These are phyloP conservation scores for Penicillium angulare DNA, from an alignment of 495 filamentous ascomycete genomes.

Conservation along the genomic window DNA sequence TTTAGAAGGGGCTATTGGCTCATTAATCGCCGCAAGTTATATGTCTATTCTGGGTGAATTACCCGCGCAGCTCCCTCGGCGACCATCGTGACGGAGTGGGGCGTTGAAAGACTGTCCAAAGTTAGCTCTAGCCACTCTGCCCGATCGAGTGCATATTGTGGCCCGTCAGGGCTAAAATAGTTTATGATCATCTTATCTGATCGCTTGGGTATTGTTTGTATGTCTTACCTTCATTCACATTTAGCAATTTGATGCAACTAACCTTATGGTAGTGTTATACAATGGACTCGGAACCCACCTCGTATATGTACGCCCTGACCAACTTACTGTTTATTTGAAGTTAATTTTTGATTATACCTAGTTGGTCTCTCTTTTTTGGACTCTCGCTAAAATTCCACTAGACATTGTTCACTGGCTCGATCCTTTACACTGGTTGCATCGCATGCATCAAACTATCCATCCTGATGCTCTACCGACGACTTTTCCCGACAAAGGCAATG, in stretches of 20 bases:
- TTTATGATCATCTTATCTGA: neutral
- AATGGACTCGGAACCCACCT: constrained; percentile 25
- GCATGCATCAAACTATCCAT: constrained; percentile 39
- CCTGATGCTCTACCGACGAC: constrained; percentile 28
- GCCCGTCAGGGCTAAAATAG: neutral
- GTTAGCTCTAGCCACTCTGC: neutral
- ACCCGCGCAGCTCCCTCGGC: neutral
- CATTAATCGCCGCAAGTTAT: constrained; percentile 1
- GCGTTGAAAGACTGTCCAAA: constrained; percentile 1
- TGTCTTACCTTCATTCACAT: neutral
- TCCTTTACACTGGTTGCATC: constrained; percentile 23
- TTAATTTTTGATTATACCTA: constrained; percentile 3
- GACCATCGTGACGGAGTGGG: neutral
- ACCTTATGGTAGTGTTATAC: constrained; percentile 17
- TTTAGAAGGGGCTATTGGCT: neutral
- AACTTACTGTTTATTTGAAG: constrained; percentile 19
- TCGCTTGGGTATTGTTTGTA: constrained; percentile 18
- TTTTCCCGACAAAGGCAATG: constrained; percentile 29
- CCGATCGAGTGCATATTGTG: neutral
- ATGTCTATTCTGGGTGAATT: neutral
- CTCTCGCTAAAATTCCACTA: neutral
- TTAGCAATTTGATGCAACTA: neutral
- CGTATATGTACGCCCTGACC: constrained; percentile 13
- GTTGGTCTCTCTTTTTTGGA: neutral
- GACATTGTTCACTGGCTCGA: constrained; percentile 24